A percentile compares a stretch with the other conserved stretches of the same genome.
phyloP scores from a whole-genome alignment of 129 eudicot genomes.

The Helichrysum umbraculigerum region DNA sequence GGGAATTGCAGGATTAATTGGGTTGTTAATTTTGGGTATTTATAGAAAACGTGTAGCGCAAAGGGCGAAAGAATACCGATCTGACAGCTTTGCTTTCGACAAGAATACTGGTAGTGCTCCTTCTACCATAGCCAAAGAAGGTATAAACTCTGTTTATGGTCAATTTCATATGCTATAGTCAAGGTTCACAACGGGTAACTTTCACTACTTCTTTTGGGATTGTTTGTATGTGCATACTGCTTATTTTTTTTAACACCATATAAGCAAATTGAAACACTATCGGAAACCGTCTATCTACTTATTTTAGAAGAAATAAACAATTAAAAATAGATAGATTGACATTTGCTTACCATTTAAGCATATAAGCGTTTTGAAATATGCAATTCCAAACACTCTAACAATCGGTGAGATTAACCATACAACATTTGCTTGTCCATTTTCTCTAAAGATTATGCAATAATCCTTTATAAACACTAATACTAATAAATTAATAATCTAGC shows the following conservation, averaged over 20 bases:
- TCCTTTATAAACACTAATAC: background rate
- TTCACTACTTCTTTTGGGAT: background rate
- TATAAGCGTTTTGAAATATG: no score
- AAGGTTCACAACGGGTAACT: background rate
- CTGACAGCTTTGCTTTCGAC: constrained; percentile 63
- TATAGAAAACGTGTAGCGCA: constrained; percentile 42
- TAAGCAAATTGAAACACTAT: no score
- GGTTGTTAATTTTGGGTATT: constrained; percentile 51
- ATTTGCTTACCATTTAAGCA: no score
- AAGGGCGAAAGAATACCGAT: constrained; percentile 34
- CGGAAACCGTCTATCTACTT: no score
- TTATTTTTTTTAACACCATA: no score
- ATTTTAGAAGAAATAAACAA: no score
- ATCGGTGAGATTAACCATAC: no score
- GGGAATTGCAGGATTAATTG: constrained; percentile 46
- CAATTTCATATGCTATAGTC: background rate
- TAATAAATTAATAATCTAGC: background rate
- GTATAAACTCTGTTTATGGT: constrained; percentile 34
- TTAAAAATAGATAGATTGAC: no score
- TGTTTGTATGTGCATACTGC: background rate
- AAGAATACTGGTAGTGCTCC: constrained; percentile 44
- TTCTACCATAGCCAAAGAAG: constrained; percentile 42
- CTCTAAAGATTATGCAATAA: background rate
- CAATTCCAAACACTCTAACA: no score
- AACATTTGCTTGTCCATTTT: no score